A percentile compares a stretch with the other conserved stretches of the same genome.
phyloP scores from a whole-genome alignment of 2,329 filamentous ascomycete genomes.

The Ceratocystis colombiana region DNA sequence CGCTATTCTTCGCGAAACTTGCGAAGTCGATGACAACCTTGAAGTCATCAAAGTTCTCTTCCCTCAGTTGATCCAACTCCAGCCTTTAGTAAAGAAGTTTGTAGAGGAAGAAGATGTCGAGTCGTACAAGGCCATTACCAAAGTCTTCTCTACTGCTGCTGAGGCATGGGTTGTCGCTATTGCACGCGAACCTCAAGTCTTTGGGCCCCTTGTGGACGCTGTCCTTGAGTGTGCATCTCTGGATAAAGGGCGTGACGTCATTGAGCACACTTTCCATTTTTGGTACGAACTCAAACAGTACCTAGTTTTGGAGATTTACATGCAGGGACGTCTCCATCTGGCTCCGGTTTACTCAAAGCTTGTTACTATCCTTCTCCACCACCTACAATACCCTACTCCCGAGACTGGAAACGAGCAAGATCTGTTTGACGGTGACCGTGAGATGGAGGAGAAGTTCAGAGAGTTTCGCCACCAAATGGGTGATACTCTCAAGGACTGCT shows the following conservation, averaged over 20 bases:
- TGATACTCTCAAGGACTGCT: conserved; percentile 93
- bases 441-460: conserved; percentile 92
- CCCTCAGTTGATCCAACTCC: conserved; percentile 65
- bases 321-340: conserved; percentile 64
- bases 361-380: conserved; percentile 84
- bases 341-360: conserved; percentile 77
- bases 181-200: conserved; percentile 69
- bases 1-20: conserved; percentile 81
- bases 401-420: conserved; percentile 67
- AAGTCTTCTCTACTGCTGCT: conserved; percentile 84
- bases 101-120: conserved; percentile 76
- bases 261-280: conserved; percentile 89
- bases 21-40: conserved; percentile 84
- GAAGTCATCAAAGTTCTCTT: conserved; percentile 73
- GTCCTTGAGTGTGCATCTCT: conserved; percentile 84
- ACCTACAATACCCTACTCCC: conserved; percentile 74
- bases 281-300: conserved; percentile 99
- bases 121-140: conserved; percentile 75
- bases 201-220: conserved; percentile 75
- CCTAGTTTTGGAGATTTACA: conserved; percentile 80
- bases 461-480: conserved; percentile 97
- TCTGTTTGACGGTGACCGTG: conserved; percentile 88
- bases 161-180: conserved; percentile 92
- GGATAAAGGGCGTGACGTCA: conserved; percentile 81
- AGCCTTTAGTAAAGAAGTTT: conserved; percentile 63